Evolutionary conservation across 2,329 filamentous ascomycete genomes (phyloP).

Genomic region (Rutstroemia sp.): DNA sequence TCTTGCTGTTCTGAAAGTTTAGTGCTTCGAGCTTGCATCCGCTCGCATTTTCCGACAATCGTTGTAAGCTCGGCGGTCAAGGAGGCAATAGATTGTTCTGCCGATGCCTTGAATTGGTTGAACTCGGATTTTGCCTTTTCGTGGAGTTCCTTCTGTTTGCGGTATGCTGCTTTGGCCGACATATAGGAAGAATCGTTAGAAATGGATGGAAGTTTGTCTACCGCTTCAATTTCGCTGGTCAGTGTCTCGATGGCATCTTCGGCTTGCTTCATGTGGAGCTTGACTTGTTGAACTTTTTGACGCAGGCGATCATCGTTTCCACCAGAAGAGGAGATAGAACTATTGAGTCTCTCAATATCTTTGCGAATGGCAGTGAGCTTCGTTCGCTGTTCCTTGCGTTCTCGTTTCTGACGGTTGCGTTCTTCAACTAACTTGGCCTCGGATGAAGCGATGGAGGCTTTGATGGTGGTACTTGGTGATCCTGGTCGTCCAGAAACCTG

Average conservation of each 20-base stretch:
- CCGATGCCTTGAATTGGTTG: conserved; percentile 52
- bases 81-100: conserved; percentile 55
- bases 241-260: conserved; percentile 51
- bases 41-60: conserved; percentile 62
- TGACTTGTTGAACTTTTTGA: conserved; percentile 69
- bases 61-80: conserved; percentile 57
- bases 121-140: conserved; percentile 41
- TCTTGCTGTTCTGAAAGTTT: conserved; percentile 68
- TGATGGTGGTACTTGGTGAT: conserved; percentile 69
- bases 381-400: conserved; percentile 68
- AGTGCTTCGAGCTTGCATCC: conserved; percentile 61
- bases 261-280: conserved; percentile 62
- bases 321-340: conserved; percentile 59
- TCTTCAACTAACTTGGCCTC: conserved; percentile 65
- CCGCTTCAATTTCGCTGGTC: conserved; percentile 51
- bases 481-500: conserved; percentile 63
- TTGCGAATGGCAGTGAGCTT: conserved; percentile 60
- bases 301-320: conserved; percentile 69
- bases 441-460: conserved; percentile 66
- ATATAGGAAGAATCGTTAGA: conserved; percentile 49
- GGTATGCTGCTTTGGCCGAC: conserved; percentile 46
- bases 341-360: conserved; percentile 64
- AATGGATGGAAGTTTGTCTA: conserved; percentile 52
- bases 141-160: conserved; percentile 39
- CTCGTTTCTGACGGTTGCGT: conserved; percentile 59